Evolutionary conservation across 495 filamentous ascomycete genomes (phyloP).

Genomic region (Neurospora sp.): DNA sequence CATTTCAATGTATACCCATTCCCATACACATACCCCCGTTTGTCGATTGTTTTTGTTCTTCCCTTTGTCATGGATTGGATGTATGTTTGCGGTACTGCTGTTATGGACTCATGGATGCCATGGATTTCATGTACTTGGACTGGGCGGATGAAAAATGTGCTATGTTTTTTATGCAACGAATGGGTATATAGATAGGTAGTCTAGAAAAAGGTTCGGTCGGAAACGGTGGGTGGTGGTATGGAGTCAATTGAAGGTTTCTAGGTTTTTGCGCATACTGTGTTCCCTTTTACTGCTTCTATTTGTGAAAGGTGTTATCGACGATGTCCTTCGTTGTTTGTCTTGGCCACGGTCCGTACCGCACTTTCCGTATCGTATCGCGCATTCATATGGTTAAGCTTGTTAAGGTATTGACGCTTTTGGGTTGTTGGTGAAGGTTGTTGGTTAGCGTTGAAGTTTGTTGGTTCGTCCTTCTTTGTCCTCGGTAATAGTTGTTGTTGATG

Average conservation of each 20-base stretch:
- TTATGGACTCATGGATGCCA: neutral
- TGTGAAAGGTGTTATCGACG: neutral
- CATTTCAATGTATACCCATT: neutral
- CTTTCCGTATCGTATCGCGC: neutral
- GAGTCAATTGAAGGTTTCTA: neutral
- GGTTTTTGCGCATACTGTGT: neutral
- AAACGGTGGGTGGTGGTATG: neutral
- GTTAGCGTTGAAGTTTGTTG: neutral
- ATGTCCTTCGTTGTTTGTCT: neutral
- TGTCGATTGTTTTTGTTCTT: neutral
- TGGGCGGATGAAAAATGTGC: neutral
- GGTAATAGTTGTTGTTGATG: neutral
- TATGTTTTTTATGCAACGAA: neutral
- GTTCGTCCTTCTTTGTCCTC: neutral
- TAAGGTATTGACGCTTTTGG: neutral
- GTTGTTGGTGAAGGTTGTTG: neutral
- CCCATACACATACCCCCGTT: neutral
- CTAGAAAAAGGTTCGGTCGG: neutral
- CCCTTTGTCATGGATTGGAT: neutral
- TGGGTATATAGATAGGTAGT: neutral
- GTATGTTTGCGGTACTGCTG: neutral
- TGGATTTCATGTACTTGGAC: neutral
- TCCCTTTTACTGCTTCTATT: neutral
- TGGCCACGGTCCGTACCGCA: neutral
- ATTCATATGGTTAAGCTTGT: neutral